Evolutionary conservation across 2,329 filamentous ascomycete genomes (phyloP), one percentile per base, ranked within the genome.

Genomic region (Arthrinium phaeospermum): DNA sequence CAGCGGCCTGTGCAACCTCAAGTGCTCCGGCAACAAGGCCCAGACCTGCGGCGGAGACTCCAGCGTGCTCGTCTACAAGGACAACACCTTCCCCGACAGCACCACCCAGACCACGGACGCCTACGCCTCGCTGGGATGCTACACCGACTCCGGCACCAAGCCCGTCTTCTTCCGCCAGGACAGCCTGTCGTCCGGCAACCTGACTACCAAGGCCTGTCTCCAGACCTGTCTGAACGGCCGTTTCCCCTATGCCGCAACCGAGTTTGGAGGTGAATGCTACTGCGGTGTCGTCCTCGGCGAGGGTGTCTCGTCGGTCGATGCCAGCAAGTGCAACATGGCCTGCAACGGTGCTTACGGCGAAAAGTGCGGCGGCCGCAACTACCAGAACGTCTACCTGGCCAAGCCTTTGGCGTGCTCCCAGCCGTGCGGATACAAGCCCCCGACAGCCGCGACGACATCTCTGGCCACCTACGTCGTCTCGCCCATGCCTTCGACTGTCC

Each of bases 71-170:
- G 73, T 87, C 76, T 88, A 82, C 77, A 80, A 85, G 76, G 86
- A 88, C 69, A 82, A 85, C 4, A 88, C 85, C 44, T 87, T 86
- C 75, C 78, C 82, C 67, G 81, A 82, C 34, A 80, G 81, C 73
- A 85, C 83, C 74, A 82, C 80, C 37, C 86, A 85, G 34, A 82
- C 70, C 4, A 68, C 87, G 64, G 83, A 83, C 70, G 84, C 86
- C 67, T 93, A 91, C 84, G 82, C 83, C 61, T 86, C 89, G 75
- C 79, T 87, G n/a, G 91, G 91, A 71, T 94, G 91, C 82, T 92
- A 88, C 77, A 84, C 82, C 41, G 87, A 89, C 73, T 77, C 82
- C 71, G 82, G 81, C 27, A 74, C 81, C 70, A 83, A 83, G 68
- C 83, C 87, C 37, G 81, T 89, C 67, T 82, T 82, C 37, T 87